A percentile compares a stretch with the other conserved stretches of the same genome.
Evolutionary conservation across 345 rosid species (phyloP).

Genomic region (Pistacia integerrima): DNA sequence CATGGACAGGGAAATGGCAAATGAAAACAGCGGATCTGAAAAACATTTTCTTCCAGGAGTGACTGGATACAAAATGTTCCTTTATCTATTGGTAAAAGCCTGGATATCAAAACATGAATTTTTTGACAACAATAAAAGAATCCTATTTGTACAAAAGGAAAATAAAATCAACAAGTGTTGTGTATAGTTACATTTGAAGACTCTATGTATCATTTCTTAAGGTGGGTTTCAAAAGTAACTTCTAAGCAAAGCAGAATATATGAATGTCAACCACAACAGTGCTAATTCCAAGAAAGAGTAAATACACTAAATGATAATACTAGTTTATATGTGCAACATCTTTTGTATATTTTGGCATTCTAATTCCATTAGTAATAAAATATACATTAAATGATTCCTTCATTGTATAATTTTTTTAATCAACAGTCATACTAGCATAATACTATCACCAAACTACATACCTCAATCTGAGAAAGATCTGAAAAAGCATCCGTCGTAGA

Average conservation of each 20-base stretch:
- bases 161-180: background rate
- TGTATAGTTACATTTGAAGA: background rate
- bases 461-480: slow-evolving; percentile 81
- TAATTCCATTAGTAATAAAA: background rate
- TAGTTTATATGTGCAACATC: too few relatives aligned
- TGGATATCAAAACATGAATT: too few relatives aligned
- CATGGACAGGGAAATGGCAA: background rate
- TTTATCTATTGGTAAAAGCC: background rate
- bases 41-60: background rate
- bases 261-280: background rate
- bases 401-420: background rate
- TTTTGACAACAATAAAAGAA: too few relatives aligned
- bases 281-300: background rate
- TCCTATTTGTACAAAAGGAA: too few relatives aligned
- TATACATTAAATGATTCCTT: background rate
- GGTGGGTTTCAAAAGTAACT: background rate
- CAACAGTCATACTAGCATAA: background rate
- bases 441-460: slow-evolving; percentile 25
- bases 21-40: background rate
- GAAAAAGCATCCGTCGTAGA: slow-evolving; percentile 55
- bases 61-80: background rate
- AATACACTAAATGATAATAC: too few relatives aligned
- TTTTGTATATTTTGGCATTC: too few relatives aligned
- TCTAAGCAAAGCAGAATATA: background rate
- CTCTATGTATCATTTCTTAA: background rate